Evolutionary conservation across 768 basidiomycete species (phyloP), one percentile per base, ranked within the genome.

Genomic region (Astraeus odoratus): DNA sequence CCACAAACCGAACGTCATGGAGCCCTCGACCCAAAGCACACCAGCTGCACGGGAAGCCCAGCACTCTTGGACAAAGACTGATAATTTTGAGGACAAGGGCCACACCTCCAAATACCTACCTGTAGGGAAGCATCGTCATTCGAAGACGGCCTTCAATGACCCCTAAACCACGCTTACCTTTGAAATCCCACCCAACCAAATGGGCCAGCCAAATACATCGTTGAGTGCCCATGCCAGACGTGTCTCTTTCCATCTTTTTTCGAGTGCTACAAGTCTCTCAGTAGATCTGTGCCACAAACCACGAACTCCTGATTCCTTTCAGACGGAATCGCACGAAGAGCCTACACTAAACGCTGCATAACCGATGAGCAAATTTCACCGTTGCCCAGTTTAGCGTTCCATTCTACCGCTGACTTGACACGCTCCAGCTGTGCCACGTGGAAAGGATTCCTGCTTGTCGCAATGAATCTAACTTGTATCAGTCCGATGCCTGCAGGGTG

Each of bases 401-500:
- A 83, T 16, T 69, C 65, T 8, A 69, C 56, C 1, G 83, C 80
- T 3, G 64, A 67, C 16, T 58, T 39, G 19, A 73, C 68, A 35
- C 84, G 70, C 8, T 57, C 58, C 4, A 58, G 67, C 72, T 81
- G 82, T 8, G 79, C 68, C 10, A 60, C 68, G 44, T 86, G 74
- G 19, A 73, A 22, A 88, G 67, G 19, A 54, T 48, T 0, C 69
- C 73, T 12, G 77, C 67, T 52, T 80, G 72, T 24, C 73, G 71
- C 3, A 68, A 54, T 4, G 67, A 57, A 44, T 77, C 76, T 49
- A 88, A 66, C 55, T 76, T 78, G 83, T 83, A 86, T 8, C 87
- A 62, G 63, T 90, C 87, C 1, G 81, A 76, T 0, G 81, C 81
- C 55, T 84, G 83, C 5, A 90, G 67, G 1, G 83, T 81, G 25